Evolutionary conservation across 2,329 filamentous ascomycete species (phyloP).

Genomic region (Pseudogymnoascus sp.): DNA sequence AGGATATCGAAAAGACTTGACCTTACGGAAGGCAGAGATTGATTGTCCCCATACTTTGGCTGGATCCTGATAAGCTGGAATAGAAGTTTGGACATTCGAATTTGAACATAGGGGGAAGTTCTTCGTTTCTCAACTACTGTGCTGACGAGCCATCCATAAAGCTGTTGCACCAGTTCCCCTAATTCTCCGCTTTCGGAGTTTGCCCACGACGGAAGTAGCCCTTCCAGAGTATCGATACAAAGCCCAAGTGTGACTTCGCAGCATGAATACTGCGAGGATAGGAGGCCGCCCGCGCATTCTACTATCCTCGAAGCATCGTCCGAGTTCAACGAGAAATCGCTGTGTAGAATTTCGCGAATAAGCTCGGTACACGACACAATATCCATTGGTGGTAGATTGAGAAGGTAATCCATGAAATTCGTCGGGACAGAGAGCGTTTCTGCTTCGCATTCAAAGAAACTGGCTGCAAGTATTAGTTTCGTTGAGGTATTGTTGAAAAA

Average conservation of each 20-base stretch:
- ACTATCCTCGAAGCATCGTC: constrained; percentile 43
- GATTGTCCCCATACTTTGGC: constrained; percentile 54
- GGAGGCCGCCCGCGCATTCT: constrained; percentile 43
- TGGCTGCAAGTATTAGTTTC: constrained; percentile 21
- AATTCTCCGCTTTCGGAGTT: constrained; percentile 43
- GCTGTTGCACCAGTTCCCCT: constrained; percentile 59
- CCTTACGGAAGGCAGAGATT: constrained; percentile 39
- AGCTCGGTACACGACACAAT: constrained; percentile 45
- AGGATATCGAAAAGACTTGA: constrained; percentile 72
- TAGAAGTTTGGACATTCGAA: constrained; percentile 60
- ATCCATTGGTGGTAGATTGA: constrained; percentile 45
- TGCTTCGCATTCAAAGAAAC: constrained; percentile 17
- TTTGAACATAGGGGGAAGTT: constrained; percentile 63
- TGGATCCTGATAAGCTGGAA: constrained; percentile 61
- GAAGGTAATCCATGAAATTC: constrained; percentile 42
- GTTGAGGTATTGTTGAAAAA: constrained; percentile 21
- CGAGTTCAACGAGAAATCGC: constrained; percentile 44
- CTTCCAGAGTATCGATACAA: constrained; percentile 61
- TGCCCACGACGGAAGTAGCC: constrained; percentile 27
- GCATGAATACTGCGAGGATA: constrained; percentile 54
- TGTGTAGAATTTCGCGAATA: constrained; percentile 45
- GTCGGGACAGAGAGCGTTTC: constrained; percentile 40
- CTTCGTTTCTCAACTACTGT: constrained; percentile 59
- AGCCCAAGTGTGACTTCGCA: constrained; percentile 67
- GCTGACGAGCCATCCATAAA: constrained; percentile 73